Evolutionary conservation across 306 rosid species (phyloP), one percentile per base, ranked within the genome.

Genomic region (Coriaria nepalensis): DNA sequence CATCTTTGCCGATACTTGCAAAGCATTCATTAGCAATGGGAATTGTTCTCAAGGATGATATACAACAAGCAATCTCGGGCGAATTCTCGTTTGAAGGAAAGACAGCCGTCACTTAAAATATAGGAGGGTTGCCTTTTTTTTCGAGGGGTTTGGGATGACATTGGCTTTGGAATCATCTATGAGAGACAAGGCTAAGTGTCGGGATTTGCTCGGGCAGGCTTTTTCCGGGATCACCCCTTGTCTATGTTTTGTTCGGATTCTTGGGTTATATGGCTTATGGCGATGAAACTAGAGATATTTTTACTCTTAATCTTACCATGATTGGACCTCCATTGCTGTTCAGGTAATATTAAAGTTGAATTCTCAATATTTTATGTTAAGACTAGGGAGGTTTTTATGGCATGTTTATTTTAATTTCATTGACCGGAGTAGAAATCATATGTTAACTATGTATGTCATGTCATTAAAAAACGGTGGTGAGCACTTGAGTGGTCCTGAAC

Each of bases 81-180:
- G 78, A 62, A 40, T 68, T 77, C 64, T 69, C 87, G 3, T 75
- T 90, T 64, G 45, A 43, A 8, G 60, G 78, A 40, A 76, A 93
- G 68, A 80, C 84, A 0, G 73, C 77, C 0, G 55, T 88, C 61
- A 78, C 95, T 15, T 81, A 90, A 10, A 71, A 74, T 51, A 45
- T 84, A 51, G 80, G 88, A 33, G 97, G 93, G n/a, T 61, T 83
- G 67, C 87, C 96, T 2, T 83, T 80, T 78, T 93, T 68, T 87
- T 87, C 52, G 94, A 83, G 71, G 96, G 96, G 33, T 80, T 83
- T 53, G 87, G 87, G 43, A 80, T 87, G 94, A 87, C 96, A 5
- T 68, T 83, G 59, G 82, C 96, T n/a, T 60, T 87, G 61, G 82
- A 88, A 52, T 49, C 68, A 10, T 73, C 79, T 6, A 73, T 70